Base-by-base conservation (phyloP, 2,329 filamentous ascomycete species). In the Leptographium wingfieldii region DNA sequence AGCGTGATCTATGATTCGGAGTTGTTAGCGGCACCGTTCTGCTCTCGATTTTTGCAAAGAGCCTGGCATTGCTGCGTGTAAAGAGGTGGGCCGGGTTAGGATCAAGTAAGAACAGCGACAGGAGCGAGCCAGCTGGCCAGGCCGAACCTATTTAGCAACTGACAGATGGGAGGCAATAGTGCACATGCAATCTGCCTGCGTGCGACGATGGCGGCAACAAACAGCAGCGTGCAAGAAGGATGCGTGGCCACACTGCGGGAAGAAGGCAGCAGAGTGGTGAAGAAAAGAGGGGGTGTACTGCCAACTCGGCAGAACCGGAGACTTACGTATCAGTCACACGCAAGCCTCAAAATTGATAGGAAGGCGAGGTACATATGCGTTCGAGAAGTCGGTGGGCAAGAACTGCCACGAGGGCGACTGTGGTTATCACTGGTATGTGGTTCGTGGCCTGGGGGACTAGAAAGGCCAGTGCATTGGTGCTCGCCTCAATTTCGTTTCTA, bases 321-420 rank as follows among this genome's bases (percentile, higher is more conserved):
- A 48, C 58, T 57, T 53, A 56, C 40, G 55, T 58, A 53, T 51
- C 57, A 56, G 57, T 57, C 49, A 49, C 57, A 40, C 27, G 46
- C 58, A 54, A 38, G 33, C 49, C 46, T 57, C 29, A 12, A 51
- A 29, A 25, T 19, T 33, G 48, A 46, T n/a, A 46, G 43, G 43
- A 9, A 14, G 19, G 7, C 19, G 6, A 46, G 43, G 43, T 19
- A 46, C 43, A 46, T 19, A 46, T n/a, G 43, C 43, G 33, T 22
- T 19, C 11, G 46, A 61, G 40, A 54, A 62, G 62, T 62, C 60
- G 60, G 59, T 61, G 62, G 59, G 62, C 40, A 40, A 29, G 31
- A 22, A 46, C 4, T 9, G 43, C 43, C 43, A 46, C n/a, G 43
- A 46, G 3, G 43, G 19, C 11, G 38, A 6, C 38, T 40, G 10